Percentiles rank a stretch among this genome's conserved stretches.
phyloP scores from a whole-genome alignment of 129 eudicot genomes.

The Flaveria bidentis region DNA sequence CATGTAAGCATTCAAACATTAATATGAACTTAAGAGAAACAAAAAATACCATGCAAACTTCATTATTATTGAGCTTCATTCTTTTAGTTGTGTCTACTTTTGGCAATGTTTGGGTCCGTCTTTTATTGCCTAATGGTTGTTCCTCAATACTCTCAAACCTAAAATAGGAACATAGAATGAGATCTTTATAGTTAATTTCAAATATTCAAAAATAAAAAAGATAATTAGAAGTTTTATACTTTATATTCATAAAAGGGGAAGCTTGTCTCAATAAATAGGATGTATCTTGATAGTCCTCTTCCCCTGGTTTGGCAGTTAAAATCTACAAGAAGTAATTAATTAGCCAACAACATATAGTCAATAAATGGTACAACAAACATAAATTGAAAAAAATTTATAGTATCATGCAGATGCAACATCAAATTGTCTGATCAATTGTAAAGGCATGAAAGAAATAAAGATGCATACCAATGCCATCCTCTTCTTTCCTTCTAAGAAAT shows the following conservation, averaged over 20 bases:
- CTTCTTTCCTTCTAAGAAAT: conserved; percentile 85
- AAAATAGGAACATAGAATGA: conserved; percentile 18
- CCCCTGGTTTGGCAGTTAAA: conserved; percentile 79
- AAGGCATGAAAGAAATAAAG: background rate
- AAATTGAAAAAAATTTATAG: background rate
- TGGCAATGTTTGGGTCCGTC: conserved; percentile 49
- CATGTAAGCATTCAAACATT: background rate
- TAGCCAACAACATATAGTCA: conserved; percentile 4
- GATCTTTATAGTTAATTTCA: conserved; percentile 8
- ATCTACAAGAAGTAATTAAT: conserved; percentile 47
- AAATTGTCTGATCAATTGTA: conserved; percentile 14
- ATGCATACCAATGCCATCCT: conserved; percentile 77
- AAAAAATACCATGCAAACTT: conserved; percentile 41
- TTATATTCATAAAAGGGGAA: conserved; percentile 76
- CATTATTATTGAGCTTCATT: conserved; percentile 48
- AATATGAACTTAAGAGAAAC: background rate
- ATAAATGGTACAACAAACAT: background rate
- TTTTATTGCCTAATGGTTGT: conserved; percentile 53
- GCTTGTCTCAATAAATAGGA: conserved; percentile 83
- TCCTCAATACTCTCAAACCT: conserved; percentile 67
- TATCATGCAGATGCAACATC: background rate
- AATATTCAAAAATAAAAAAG: background rate
- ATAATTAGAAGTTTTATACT: conserved; percentile 39
- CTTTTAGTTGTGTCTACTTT: conserved; percentile 56
- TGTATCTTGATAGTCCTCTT: conserved; percentile 77